Evolutionary conservation across 2,329 filamentous ascomycete genomes (phyloP).

Genomic region (Aspergillus fischeri): DNA sequence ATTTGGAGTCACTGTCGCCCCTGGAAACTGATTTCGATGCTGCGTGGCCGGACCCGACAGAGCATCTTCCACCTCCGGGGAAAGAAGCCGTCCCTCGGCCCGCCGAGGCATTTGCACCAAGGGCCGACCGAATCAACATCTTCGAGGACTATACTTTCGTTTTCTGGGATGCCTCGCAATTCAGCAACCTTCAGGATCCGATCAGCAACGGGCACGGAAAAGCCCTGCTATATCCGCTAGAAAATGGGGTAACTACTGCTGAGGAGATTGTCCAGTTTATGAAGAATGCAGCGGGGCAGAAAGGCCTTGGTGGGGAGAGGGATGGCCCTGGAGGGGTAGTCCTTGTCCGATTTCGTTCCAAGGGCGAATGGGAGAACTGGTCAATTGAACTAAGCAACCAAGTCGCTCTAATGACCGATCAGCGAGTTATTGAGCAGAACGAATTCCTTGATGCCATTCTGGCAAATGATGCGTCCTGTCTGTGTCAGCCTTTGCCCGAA

Average conservation of each 20-base stretch:
- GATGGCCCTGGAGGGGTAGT: conserved; percentile 66
- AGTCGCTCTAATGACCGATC: conserved; percentile 69
- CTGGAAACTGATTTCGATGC: conserved; percentile 76
- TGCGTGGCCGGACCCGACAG: conserved; percentile 70
- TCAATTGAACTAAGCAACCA: conserved; percentile 64
- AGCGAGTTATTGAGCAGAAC: conserved; percentile 80
- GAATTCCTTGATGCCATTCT: conserved; percentile 91
- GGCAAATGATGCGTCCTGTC: conserved; percentile 66
- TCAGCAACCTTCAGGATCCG: conserved; percentile 67
- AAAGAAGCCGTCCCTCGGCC: conserved; percentile 70
- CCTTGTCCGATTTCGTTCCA: conserved; percentile 67
- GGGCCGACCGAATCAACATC: conserved; percentile 61
- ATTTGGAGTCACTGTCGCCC: conserved; percentile 49
- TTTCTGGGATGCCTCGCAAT: conserved; percentile 74
- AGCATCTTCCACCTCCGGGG: conserved; percentile 69
- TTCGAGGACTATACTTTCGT: conserved; percentile 88
- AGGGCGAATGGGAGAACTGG: conserved; percentile 60
- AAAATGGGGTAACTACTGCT: conserved; percentile 60
- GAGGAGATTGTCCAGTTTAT: conserved; percentile 77
- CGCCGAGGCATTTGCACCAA: conserved; percentile 67
- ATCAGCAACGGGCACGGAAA: conserved; percentile 82
- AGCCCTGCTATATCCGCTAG: conserved; percentile 62
- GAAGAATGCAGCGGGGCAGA: conserved; percentile 68
- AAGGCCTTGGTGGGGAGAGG: conserved; percentile 61
- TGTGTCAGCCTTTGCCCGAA: conserved; percentile 62